These are phyloP conservation scores for Pythium brassicae DNA, from an alignment of 352 stramenopile species.

Conservation along the genomic window DNA sequence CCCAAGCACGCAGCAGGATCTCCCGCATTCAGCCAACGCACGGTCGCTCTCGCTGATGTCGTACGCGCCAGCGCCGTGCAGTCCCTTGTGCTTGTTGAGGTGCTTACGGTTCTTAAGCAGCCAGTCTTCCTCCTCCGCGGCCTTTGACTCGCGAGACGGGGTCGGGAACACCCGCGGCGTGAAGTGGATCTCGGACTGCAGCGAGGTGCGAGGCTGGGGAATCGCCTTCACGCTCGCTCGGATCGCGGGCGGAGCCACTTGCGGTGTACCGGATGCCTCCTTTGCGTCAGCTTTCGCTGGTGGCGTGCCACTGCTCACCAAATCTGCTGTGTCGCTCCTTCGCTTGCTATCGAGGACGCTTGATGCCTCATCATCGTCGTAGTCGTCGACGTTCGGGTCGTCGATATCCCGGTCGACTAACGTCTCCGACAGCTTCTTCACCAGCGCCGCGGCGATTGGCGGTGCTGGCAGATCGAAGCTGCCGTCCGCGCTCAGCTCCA, in stretches of 20 bases:
- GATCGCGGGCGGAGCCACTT: constrained; percentile 6
- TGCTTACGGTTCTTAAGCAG: constrained; percentile 81
- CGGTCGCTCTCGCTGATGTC: constrained; percentile 85
- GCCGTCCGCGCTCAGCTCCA: constrained; percentile 51
- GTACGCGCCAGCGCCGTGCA: constrained; percentile 41
- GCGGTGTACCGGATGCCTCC: constrained; percentile 1
- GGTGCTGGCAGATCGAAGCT: constrained; percentile 38
- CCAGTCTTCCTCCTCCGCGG: constrained; percentile 79
- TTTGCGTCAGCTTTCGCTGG: neutral
- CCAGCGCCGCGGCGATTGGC: neutral
- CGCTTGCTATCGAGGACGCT: neutral
- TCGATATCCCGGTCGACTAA: constrained; percentile 3
- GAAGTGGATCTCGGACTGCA: constrained; percentile 63
- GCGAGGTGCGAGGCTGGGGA: constrained; percentile 34
- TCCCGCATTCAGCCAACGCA: constrained; percentile 27
- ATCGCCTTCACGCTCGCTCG: constrained; percentile 12
- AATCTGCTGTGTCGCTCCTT: neutral
- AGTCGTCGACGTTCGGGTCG: constrained; percentile 9
- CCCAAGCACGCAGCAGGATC: neutral
- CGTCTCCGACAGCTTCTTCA: neutral
- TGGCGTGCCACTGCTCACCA: neutral
- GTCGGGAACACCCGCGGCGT: constrained; percentile 77
- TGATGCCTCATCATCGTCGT: neutral
- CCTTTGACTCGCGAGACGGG: constrained; percentile 73
- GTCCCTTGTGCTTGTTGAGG: constrained; percentile 63